Evolutionary conservation across 768 basidiomycete genomes (phyloP).

Genomic region (Polyporus arcularius): DNA sequence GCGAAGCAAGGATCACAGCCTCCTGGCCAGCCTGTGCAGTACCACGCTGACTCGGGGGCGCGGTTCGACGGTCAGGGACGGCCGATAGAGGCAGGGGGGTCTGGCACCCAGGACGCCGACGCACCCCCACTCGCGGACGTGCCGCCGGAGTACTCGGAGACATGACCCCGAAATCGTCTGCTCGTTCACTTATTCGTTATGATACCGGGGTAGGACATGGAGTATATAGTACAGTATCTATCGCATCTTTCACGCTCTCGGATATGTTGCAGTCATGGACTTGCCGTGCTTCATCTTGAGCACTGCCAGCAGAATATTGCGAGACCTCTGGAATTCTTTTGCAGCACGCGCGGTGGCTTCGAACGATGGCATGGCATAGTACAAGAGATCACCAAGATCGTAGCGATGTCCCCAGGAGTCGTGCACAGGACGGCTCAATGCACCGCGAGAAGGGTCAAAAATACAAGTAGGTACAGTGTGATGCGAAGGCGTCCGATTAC

Average conservation of each 20-base stretch:
- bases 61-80: constrained; percentile 21
- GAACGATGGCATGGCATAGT: constrained; percentile 10
- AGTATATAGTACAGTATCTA: no score
- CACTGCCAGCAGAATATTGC: no score
- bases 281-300: no score
- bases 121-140: constrained; percentile 9
- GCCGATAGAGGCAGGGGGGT: background rate
- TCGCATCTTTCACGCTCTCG: background rate
- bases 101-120: background rate
- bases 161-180: background rate
- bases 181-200: no score
- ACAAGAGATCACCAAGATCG: constrained; percentile 3
- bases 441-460: constrained; percentile 8
- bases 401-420: constrained; percentile 1
- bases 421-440: constrained; percentile 5
- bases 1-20: background rate
- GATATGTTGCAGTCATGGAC: background rate
- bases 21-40: constrained; percentile 6
- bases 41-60: constrained; percentile 25
- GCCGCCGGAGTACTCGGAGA: constrained; percentile 15
- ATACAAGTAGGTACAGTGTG: constrained; percentile 16
- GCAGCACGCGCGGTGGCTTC: background rate
- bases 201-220: no score
- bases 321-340: background rate
- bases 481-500: constrained; percentile 16